Evolutionary conservation across 2,329 filamentous ascomycete species (phyloP).

Genomic region (Fusarium pilosicola): DNA sequence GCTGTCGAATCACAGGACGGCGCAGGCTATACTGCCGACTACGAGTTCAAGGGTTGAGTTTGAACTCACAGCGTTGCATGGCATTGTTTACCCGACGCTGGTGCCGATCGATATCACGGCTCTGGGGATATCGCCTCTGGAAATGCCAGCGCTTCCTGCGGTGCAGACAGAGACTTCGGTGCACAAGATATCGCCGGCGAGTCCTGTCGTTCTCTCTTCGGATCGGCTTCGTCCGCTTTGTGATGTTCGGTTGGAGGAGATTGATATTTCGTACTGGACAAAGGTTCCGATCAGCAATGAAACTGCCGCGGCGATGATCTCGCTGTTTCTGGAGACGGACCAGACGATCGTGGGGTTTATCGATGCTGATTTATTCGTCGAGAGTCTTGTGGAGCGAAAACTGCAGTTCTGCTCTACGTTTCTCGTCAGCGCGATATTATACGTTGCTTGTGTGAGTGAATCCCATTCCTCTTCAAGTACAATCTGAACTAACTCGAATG

Average conservation of each 20-base stretch:
- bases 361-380: not conserved
- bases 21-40: not conserved
- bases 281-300: slow-evolving; percentile 1
- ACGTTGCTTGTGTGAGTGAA: not conserved
- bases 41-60: not conserved
- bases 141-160: not conserved
- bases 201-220: not conserved
- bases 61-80: slow-evolving; percentile 4
- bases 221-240: not conserved
- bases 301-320: not conserved
- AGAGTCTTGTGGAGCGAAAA: not conserved
- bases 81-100: not conserved
- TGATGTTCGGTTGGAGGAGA: not conserved
- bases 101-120: not conserved
- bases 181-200: not conserved
- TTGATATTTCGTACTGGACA: slow-evolving; percentile 4
- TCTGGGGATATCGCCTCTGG: not conserved
- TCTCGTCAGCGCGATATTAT: not conserved
- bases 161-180: not conserved
- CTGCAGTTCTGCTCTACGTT: not conserved
- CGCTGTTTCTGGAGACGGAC: not conserved
- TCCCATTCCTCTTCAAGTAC: too few species aligned
- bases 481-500: too few species aligned
- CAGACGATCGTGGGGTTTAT: slow-evolving; percentile 1
- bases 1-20: not conserved